A percentile compares a stretch with the other conserved stretches of the same genome.
Conservation (phyloP, 129 eudicot genomes). For the Rutidosis leptorrhynchoides region DNA sequence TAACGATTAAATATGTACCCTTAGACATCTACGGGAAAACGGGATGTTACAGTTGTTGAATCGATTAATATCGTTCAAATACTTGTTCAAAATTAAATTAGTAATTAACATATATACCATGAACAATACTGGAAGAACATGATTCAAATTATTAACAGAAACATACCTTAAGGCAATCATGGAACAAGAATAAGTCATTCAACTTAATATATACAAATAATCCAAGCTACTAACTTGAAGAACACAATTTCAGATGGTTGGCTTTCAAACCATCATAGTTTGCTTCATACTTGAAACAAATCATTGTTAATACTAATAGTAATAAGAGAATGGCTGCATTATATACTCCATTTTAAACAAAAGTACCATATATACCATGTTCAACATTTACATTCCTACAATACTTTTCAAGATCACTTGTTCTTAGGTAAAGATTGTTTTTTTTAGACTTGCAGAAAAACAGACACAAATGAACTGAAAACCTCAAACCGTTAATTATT, state of each 20-base stretch:
- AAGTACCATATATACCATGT: conserved; percentile 16
- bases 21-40: no score
- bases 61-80: no score
- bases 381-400: conserved; percentile 24
- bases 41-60: no score
- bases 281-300: conserved; percentile 12
- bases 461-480: conserved; percentile 1
- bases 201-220: neutral
- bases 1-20: no score
- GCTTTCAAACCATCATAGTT: conserved; percentile 9
- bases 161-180: neutral
- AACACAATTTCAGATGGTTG: neutral
- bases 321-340: conserved; percentile 7
- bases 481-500: conserved; percentile 23
- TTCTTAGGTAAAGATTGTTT: conserved; percentile 8
- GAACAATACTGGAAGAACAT: neutral
- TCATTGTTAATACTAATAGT: conserved; percentile 1
- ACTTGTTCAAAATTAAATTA: no score
- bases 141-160: neutral
- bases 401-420: conserved; percentile 20
- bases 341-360: neutral
- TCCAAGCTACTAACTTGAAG: neutral
- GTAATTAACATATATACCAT: neutral
- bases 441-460: neutral
- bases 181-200: conserved; percentile 2